Conservation (phyloP, 192 early-diverging fungal genomes). For the Backusella tarrabulga region DNA sequence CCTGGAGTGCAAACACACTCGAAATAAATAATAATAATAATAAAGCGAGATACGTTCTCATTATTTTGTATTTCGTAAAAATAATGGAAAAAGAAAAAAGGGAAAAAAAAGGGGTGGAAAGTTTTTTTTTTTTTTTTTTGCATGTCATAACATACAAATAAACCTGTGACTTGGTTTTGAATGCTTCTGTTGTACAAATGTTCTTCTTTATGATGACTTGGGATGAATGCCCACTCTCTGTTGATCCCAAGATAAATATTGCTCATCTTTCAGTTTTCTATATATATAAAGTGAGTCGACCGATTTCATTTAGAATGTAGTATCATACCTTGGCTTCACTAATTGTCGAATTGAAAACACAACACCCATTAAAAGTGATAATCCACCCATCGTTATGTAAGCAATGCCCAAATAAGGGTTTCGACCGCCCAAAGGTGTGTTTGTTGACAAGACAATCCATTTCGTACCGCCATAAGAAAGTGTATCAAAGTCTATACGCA, state of each 20-base stretch:
- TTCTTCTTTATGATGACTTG: neutral
- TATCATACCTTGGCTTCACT: conserved; percentile 76
- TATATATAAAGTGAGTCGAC: neutral
- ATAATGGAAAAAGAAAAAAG: neutral
- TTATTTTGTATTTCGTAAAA: neutral
- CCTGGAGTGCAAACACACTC: conserved; percentile 6
- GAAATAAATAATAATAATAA: neutral
- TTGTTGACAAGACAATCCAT: conserved; percentile 89
- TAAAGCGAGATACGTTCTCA: conserved; percentile 2
- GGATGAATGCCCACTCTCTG: conserved; percentile 11
- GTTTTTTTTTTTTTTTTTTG: too few relatives aligned
- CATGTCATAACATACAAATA: too few relatives aligned
- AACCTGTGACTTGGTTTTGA: neutral
- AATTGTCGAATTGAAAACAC: conserved; percentile 87
- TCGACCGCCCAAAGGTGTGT: conserved; percentile 90
- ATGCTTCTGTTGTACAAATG: neutral
- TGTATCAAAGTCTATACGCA: conserved; percentile 73
- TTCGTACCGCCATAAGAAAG: conserved; percentile 88
- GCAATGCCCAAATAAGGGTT: conserved; percentile 94
- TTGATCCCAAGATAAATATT: conserved; percentile 95
- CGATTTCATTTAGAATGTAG: too few relatives aligned
- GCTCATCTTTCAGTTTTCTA: conserved; percentile 91
- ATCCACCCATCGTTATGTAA: conserved; percentile 87
- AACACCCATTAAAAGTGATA: conserved; percentile 85
- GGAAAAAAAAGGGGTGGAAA: neutral